A percentile compares a stretch with the other conserved stretches of the same genome.
Evolutionary conservation across 2,329 filamentous ascomycete species (phyloP).

Genomic region (Cyanodermella asteris): DNA sequence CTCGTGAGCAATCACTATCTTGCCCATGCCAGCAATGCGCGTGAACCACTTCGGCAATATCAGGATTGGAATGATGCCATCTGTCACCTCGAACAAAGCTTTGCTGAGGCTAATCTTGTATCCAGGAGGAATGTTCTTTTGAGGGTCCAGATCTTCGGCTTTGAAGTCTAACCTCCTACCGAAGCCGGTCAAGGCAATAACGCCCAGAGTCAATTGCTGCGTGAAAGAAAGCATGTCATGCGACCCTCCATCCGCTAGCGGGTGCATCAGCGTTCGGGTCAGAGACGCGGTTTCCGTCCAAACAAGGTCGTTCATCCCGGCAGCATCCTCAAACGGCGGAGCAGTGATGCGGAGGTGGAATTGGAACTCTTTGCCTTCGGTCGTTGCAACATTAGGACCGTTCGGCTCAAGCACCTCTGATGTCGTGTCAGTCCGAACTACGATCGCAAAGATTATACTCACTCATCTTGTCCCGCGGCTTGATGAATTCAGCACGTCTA

Average conservation of each 20-base stretch:
- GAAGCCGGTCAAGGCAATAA: constrained; percentile 1
- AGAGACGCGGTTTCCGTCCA: constrained; percentile 1
- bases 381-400: constrained; percentile 2
- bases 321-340: constrained; percentile 1
- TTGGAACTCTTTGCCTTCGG: constrained; percentile 1
- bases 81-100: background rate
- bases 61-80: constrained; percentile 1
- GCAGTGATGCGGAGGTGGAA: constrained; percentile 3
- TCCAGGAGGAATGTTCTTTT: background rate
- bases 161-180: background rate
- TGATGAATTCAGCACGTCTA: constrained; percentile 1
- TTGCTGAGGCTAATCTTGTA: background rate
- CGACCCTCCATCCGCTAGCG: background rate
- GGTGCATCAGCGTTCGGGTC: background rate
- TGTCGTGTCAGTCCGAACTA: too few species aligned
- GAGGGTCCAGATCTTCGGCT: background rate
- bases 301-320: constrained; percentile 1
- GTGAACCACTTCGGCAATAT: constrained; percentile 1
- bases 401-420: constrained; percentile 2
- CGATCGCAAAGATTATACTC: background rate
- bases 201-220: background rate
- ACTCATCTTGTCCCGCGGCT: constrained; percentile 2
- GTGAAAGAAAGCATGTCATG: background rate
- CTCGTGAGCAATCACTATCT: background rate
- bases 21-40: background rate